A percentile compares a stretch with the other conserved stretches of the same genome.
Conservation (phyloP, 495 filamentous ascomycete genomes). For the Aspergillus wentii region DNA sequence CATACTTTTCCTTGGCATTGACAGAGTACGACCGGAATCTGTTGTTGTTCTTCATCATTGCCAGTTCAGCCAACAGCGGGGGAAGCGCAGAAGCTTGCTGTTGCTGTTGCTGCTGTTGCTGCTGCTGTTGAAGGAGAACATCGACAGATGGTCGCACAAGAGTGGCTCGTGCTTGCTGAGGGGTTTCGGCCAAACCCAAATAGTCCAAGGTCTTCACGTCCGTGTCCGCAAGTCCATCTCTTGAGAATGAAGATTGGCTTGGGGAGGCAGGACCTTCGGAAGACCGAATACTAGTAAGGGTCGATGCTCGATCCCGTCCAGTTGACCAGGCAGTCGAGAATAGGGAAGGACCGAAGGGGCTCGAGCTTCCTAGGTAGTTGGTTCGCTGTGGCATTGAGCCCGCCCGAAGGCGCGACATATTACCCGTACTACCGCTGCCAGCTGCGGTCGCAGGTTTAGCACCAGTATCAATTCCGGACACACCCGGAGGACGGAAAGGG, state of each 20-base stretch:
- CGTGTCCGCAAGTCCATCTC: constrained; percentile 78
- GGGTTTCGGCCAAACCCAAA: constrained; percentile 89
- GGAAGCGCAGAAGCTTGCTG: constrained; percentile 49
- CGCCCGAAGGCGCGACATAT: constrained; percentile 83
- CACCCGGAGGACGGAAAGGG: constrained; percentile 78
- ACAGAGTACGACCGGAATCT: constrained; percentile 96
- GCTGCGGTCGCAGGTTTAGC: constrained; percentile 41
- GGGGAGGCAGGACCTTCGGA: constrained; percentile 90
- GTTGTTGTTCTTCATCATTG: constrained; percentile 73
- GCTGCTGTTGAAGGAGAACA: constrained; percentile 42
- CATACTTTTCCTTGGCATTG: constrained; percentile 97
- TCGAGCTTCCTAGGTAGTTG: constrained; percentile 55
- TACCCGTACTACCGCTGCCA: constrained; percentile 53
- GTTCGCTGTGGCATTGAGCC: constrained; percentile 92
- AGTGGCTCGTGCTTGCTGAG: constrained; percentile 70
- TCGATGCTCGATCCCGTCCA: constrained; percentile 72
- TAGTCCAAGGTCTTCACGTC: constrained; percentile 96
- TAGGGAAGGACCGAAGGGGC: constrained; percentile 82
- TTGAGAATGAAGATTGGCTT: constrained; percentile 81
- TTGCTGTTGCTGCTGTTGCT: constrained; percentile 57
- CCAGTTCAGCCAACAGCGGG: constrained; percentile 75
- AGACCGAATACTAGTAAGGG: constrained; percentile 78
- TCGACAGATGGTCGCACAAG: constrained; percentile 54
- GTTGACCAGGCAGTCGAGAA: constrained; percentile 83
- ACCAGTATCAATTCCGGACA: constrained; percentile 60